phyloP scores from a whole-genome alignment of 805 yeast genomes.

The Pichia cephalocereana region DNA sequence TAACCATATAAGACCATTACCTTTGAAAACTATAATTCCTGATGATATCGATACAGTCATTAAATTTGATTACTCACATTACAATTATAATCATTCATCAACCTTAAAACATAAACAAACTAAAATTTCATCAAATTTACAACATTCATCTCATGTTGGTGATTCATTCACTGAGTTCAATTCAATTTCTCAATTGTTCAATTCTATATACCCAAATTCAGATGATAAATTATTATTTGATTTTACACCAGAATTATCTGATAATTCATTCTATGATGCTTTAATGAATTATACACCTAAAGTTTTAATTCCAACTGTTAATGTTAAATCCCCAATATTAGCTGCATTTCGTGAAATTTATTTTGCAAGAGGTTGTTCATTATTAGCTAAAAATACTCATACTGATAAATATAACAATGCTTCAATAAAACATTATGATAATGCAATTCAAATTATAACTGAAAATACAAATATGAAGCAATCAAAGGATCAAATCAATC shows the following conservation, averaged over 20 bases:
- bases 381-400: constrained; percentile 22
- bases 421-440: constrained; percentile 18
- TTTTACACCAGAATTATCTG: neutral
- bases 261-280: constrained; percentile 5
- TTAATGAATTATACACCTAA: constrained; percentile 25
- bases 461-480: neutral
- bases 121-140: too few relatives aligned
- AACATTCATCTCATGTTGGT: neutral
- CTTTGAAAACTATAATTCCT: constrained; percentile 3
- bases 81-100: too few relatives aligned
- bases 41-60: constrained; percentile 10
- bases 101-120: too few relatives aligned
- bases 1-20: constrained; percentile 12
- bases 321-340: constrained; percentile 5
- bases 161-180: constrained; percentile 2
- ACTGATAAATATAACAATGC: constrained; percentile 14
- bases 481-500: neutral
- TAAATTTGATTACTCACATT: neutral
- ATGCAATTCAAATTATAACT: constrained; percentile 17
- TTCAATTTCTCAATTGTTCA: constrained; percentile 19
- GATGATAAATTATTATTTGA: neutral
- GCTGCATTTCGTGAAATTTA: constrained; percentile 27
- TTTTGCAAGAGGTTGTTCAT: constrained; percentile 32
- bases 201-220: constrained; percentile 13
- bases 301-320: constrained; percentile 15